Base-by-base conservation (phyloP, 139 green algal species). In the Edaphochlamys debaryana region DNA sequence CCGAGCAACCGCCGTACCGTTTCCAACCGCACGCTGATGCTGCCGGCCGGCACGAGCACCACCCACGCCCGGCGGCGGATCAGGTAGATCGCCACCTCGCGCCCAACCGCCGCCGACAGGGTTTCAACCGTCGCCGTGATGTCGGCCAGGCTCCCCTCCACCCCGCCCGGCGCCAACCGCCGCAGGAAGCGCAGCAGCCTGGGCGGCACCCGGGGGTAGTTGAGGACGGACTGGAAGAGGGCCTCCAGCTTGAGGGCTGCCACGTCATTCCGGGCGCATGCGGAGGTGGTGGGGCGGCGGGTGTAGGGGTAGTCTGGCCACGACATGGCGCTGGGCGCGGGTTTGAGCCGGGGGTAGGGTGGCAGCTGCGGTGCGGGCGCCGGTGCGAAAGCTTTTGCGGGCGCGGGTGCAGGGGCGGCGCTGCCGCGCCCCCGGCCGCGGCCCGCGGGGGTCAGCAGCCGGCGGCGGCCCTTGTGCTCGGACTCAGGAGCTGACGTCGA, bases 221-320 rank as follows among this genome's bases (percentile, higher is more conserved):
- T 70, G 30, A 93, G 86, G 1, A 92, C 90, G 78, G 88, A 87
- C 80, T 93, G 90, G n/a, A 93, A 86, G 0, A 93, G 71, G 0
- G 90, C 90, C 64, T 93, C 90, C 6, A 93, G 38, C 48, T 93
- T 67, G 17, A 78, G 79, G 27, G 62, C 84, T 1, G 34, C 45
- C 38, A n/a, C 63, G 71, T 92, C 85, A n/a, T 38, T n/a, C 2
- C 60, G 62, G 29, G 41, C 20, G 36, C 78, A 84, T 20, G 56
- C 29, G 27, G 54, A 69, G 37, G 74, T 75, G 11, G 38, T n/a
- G 45, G 83, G 42, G 15, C 38, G 22, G 30, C 77, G 67, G 40
- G 15, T 42, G 52, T 80, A 85, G 62, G 69, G 62, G 23, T 67
- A 72, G 37, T 84, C 79, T 2, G 52, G 32, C 76, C 76, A 82